These are phyloP conservation scores for Coniochaeta sp. DNA, from an alignment of 2,329 filamentous ascomycete genomes.

Conservation along the genomic window DNA sequence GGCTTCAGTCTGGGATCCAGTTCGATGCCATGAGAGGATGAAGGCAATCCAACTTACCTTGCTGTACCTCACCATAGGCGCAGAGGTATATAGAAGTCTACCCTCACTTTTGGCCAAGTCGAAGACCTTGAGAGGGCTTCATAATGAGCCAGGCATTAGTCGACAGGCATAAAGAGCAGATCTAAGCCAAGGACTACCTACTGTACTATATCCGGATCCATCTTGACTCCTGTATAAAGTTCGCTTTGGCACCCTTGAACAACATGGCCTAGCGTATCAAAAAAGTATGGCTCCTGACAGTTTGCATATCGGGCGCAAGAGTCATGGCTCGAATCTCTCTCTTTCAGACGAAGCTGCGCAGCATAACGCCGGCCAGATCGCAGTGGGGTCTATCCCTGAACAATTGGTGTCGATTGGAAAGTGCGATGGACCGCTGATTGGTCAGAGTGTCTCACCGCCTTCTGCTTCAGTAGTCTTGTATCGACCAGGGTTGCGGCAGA, in stretches of 20 bases:
- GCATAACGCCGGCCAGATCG: background rate
- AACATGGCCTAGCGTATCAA: background rate
- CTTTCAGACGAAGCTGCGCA: background rate
- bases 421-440: background rate
- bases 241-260: background rate
- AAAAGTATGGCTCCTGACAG: too few relatives aligned
- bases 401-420: background rate
- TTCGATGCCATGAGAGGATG: background rate
- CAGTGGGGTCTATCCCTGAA: background rate
- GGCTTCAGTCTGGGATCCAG: background rate
- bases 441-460: background rate
- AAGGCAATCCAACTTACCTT: slow-evolving; percentile 30
- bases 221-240: background rate
- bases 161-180: background rate
- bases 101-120: slow-evolving; percentile 43
- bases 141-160: background rate
- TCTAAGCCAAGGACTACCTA: background rate
- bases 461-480: background rate
- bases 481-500: background rate
- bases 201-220: slow-evolving; percentile 1
- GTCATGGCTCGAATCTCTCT: background rate
- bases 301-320: background rate
- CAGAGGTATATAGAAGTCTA: slow-evolving; percentile 50
- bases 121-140: slow-evolving; percentile 53
- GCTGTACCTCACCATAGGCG: slow-evolving; percentile 63